Evolutionary conservation across 768 basidiomycete genomes (phyloP).

Genomic region (Mycena rebaudengoi): DNA sequence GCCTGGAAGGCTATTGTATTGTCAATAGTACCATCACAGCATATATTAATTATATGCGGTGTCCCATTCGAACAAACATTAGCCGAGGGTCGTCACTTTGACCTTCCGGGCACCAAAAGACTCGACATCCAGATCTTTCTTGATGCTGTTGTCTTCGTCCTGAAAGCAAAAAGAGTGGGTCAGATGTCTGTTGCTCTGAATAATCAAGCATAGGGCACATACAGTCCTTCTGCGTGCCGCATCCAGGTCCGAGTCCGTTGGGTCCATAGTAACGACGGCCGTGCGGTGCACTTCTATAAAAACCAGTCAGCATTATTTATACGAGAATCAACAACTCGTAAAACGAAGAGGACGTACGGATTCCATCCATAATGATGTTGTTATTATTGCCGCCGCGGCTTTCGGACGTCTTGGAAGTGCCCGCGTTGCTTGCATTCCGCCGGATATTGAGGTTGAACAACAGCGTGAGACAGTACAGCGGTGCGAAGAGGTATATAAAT

Average conservation of each 20-base stretch:
- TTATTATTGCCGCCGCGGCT: neutral
- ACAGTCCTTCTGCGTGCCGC: neutral
- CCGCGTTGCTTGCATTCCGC: neutral
- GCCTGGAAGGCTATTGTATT: too few relatives aligned
- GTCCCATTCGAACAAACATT: too few relatives aligned
- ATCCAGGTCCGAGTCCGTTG: neutral
- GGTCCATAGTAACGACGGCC: neutral
- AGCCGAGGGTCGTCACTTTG: too few relatives aligned
- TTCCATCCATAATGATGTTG: neutral
- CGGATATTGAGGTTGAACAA: conserved; percentile 1
- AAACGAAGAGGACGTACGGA: neutral
- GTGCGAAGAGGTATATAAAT: conserved; percentile 2
- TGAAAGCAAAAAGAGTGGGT: neutral
- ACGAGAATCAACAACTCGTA: too few relatives aligned
- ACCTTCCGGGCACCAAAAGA: neutral
- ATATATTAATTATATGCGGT: too few relatives aligned
- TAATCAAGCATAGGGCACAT: too few relatives aligned
- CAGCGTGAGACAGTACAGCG: neutral
- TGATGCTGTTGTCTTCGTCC: neutral
- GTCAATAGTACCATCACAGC: too few relatives aligned
- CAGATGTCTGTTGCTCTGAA: neutral
- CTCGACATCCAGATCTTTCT: neutral
- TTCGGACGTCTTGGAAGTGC: neutral
- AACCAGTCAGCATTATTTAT: too few relatives aligned
- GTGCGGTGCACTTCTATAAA: neutral